Percentiles rank a stretch among this genome's conserved stretches.
phyloP scores from a whole-genome alignment of 495 filamentous ascomycete species.

The Durotheca rogersii region DNA sequence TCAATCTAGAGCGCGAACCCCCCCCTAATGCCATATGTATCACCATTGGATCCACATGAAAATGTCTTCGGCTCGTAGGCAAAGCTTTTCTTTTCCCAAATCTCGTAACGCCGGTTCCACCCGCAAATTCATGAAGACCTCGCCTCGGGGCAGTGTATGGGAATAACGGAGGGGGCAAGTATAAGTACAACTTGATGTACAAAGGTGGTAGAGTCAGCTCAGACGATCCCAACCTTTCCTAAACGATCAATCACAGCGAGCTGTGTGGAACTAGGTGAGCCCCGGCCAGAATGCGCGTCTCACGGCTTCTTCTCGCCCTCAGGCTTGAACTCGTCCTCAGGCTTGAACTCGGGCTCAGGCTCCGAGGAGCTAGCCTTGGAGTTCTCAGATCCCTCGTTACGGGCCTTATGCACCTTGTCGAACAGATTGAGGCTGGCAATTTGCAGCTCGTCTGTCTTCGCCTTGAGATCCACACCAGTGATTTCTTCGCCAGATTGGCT shows the following conservation, averaged over 20 bases:
- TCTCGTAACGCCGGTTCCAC: slow-evolving; percentile 53
- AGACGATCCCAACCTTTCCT: slow-evolving; percentile 34
- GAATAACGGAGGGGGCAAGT: slow-evolving; percentile 34
- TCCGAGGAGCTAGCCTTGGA: slow-evolving; percentile 54
- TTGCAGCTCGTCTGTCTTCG: slow-evolving; percentile 97
- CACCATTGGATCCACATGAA: slow-evolving; percentile 28
- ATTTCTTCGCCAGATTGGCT: slow-evolving; percentile 88
- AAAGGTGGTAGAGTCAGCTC: slow-evolving; percentile 34
- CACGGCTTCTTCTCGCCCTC: slow-evolving; percentile 63
- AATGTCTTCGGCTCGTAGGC: slow-evolving; percentile 25
- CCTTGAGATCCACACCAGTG: slow-evolving; percentile 89
- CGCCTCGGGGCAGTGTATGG: slow-evolving; percentile 38
- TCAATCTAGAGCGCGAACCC: slow-evolving; percentile 13
- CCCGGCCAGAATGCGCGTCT: slow-evolving; percentile 31
- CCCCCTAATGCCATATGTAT: slow-evolving; percentile 33
- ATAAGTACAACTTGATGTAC: slow-evolving; percentile 49
- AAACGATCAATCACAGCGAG: slow-evolving; percentile 35
- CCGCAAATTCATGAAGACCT: slow-evolving; percentile 33
- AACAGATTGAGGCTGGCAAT: slow-evolving; percentile 93
- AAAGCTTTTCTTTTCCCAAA: slow-evolving; percentile 44
- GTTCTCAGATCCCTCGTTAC: slow-evolving; percentile 60
- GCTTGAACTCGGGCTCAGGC: slow-evolving; percentile 81
- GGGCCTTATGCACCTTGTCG: slow-evolving; percentile 99
- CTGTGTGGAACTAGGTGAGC: slow-evolving; percentile 17
- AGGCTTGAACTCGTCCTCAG: no score